Evolutionary conservation across 129 eudicot genomes (phyloP).

Genomic region (Flaveria bidentis): DNA sequence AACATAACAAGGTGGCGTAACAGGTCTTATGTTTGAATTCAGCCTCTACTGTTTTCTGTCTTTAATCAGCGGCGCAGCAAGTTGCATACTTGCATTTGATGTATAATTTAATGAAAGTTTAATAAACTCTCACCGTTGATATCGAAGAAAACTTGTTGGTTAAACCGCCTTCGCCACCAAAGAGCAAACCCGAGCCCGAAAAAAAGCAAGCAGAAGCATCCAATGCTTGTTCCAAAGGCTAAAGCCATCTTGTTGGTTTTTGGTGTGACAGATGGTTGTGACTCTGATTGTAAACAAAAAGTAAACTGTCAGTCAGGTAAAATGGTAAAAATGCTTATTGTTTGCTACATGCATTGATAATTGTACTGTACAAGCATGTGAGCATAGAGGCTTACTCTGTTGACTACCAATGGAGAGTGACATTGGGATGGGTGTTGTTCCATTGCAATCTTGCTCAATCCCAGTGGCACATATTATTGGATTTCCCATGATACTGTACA

Average conservation of each 20-base stretch:
- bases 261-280: conserved; percentile 50
- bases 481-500: conserved; percentile 79
- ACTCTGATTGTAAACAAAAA: conserved; percentile 35
- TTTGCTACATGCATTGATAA: conserved; percentile 9
- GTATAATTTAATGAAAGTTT: background rate
- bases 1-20: too few species aligned
- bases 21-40: too few species aligned
- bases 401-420: conserved; percentile 50
- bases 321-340: background rate
- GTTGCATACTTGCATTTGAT: too few species aligned
- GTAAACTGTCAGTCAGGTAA: too few species aligned
- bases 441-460: conserved; percentile 77
- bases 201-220: conserved; percentile 76
- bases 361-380: conserved; percentile 1
- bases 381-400: conserved; percentile 49
- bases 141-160: conserved; percentile 87
- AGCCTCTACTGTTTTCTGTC: too few species aligned
- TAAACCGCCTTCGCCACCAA: conserved; percentile 83
- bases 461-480: conserved; percentile 88
- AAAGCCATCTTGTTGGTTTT: conserved; percentile 73
- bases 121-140: conserved; percentile 49
- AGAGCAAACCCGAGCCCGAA: conserved; percentile 71
- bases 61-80: background rate
- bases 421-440: conserved; percentile 60
- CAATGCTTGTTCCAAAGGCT: conserved; percentile 85